A percentile compares a stretch with the other conserved stretches of the same genome.
Conservation (phyloP, 768 basidiomycete genomes). For the Cubamyces sp. region DNA sequence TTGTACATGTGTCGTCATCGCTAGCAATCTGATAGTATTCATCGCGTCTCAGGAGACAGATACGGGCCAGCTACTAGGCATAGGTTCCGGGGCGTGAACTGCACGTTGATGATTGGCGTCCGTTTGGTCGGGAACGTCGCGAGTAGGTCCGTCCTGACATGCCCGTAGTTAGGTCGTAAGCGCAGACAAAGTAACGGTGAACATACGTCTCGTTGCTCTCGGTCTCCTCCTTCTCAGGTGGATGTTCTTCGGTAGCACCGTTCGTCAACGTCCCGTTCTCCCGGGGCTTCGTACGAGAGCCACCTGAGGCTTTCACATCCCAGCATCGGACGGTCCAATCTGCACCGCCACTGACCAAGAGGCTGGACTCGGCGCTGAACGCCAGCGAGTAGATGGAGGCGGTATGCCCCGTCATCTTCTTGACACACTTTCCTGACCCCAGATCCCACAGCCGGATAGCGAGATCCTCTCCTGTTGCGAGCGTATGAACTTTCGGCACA, state of each 20-base stretch:
- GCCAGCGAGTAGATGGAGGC: slow-evolving; percentile 88
- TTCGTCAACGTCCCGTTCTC: slow-evolving; percentile 54
- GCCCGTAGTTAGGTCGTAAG: slow-evolving; percentile 11
- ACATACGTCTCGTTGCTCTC: slow-evolving; percentile 75
- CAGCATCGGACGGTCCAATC: slow-evolving; percentile 99
- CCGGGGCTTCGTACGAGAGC: slow-evolving; percentile 55
- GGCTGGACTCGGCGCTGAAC: slow-evolving; percentile 88
- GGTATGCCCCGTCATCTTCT: slow-evolving; percentile 95
- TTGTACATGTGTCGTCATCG: neutral
- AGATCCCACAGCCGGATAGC: slow-evolving; percentile 97
- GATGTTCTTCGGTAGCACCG: slow-evolving; percentile 38
- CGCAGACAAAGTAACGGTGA: slow-evolving; percentile 1
- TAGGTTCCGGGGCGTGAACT: slow-evolving; percentile 94
- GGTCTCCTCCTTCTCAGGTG: slow-evolving; percentile 24
- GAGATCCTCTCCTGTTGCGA: slow-evolving; percentile 76
- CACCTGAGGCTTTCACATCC: slow-evolving; percentile 88
- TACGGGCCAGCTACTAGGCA: slow-evolving; percentile 86
- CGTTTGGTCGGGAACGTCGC: slow-evolving; percentile 95
- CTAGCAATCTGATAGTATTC: slow-evolving; percentile 10
- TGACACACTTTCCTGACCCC: slow-evolving; percentile 90
- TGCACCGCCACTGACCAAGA: slow-evolving; percentile 88
- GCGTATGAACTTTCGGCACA: neutral
- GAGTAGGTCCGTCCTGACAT: slow-evolving; percentile 75
- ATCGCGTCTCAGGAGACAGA: slow-evolving; percentile 61
- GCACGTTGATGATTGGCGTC: slow-evolving; percentile 89